Evolutionary conservation across 345 rosid genomes (phyloP).

Genomic region (Aurinia saxatilis): DNA sequence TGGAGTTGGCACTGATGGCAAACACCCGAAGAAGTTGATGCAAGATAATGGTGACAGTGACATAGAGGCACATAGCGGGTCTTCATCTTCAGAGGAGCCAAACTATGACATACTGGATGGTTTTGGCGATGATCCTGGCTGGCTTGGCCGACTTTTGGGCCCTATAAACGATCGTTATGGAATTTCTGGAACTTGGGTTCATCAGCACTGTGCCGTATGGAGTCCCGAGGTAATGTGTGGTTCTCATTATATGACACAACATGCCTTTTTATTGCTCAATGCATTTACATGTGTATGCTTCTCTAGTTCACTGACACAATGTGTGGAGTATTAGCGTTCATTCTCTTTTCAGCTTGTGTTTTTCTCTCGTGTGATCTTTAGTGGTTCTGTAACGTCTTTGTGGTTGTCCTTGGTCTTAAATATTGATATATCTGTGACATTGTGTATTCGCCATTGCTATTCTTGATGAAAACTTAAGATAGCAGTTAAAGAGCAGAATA

Average conservation of each 20-base stretch:
- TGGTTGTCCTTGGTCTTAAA: background rate
- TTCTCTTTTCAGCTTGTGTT: background rate
- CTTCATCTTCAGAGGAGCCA: constrained; percentile 80
- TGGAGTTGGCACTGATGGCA: constrained; percentile 93
- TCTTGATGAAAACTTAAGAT: background rate
- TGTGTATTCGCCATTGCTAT: background rate
- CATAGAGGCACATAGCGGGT: constrained; percentile 64
- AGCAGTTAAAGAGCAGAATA: background rate
- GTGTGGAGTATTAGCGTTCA: background rate
- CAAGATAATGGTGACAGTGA: constrained; percentile 74
- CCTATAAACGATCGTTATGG: constrained; percentile 94
- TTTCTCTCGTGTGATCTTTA: background rate
- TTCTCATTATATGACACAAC: background rate
- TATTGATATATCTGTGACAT: constrained; percentile 3
- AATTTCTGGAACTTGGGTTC: constrained; percentile 98
- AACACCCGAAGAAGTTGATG: constrained; percentile 68
- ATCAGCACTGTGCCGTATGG: constrained; percentile 96
- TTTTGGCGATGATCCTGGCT: constrained; percentile 86
- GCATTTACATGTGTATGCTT: constrained; percentile 7
- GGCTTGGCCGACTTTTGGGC: constrained; percentile 95
- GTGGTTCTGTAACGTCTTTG: background rate
- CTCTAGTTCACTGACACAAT: background rate
- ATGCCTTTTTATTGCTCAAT: constrained; percentile 6
- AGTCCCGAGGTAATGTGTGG: constrained; percentile 80
- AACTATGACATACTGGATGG: constrained; percentile 92